phyloP scores from a whole-genome alignment of 345 rosid species.

The Laguncularia racemosa region DNA sequence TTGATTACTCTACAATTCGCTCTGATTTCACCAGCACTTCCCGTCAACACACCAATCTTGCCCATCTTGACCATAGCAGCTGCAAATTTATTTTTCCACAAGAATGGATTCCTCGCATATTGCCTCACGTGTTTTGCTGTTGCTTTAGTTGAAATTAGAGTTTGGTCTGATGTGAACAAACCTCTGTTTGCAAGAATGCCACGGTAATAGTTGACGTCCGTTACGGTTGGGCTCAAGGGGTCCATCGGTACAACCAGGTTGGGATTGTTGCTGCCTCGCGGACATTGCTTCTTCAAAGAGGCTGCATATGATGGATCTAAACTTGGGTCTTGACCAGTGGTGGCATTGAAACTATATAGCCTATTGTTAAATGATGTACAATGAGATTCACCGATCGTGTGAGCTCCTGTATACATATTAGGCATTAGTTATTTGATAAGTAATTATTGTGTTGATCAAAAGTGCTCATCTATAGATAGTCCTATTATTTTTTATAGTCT shows the following conservation, averaged over 20 bases:
- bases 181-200: conserved; percentile 33
- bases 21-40: conserved; percentile 52
- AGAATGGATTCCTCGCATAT: conserved; percentile 17
- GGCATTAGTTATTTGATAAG: neutral
- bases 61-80: conserved; percentile 78
- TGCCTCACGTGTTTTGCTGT: conserved; percentile 27
- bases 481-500: too few relatives aligned
- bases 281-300: conserved; percentile 34
- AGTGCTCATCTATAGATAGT: neutral
- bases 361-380: conserved; percentile 40
- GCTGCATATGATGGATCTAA: conserved; percentile 38
- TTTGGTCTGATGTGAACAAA: conserved; percentile 50
- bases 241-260: conserved; percentile 33
- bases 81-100: conserved; percentile 41
- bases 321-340: conserved; percentile 35
- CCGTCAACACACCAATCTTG: conserved; percentile 45
- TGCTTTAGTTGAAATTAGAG: conserved; percentile 23
- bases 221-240: conserved; percentile 21
- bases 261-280: conserved; percentile 12
- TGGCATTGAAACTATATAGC: conserved; percentile 30
- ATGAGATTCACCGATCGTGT: conserved; percentile 56
- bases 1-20: conserved; percentile 51
- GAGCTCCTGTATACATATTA: conserved; percentile 22
- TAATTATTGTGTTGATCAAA: too few relatives aligned
- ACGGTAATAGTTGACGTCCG: conserved; percentile 30